Conservation (phyloP, 108 stramenopile species). For the Chaetoceros tenuissimus region DNA sequence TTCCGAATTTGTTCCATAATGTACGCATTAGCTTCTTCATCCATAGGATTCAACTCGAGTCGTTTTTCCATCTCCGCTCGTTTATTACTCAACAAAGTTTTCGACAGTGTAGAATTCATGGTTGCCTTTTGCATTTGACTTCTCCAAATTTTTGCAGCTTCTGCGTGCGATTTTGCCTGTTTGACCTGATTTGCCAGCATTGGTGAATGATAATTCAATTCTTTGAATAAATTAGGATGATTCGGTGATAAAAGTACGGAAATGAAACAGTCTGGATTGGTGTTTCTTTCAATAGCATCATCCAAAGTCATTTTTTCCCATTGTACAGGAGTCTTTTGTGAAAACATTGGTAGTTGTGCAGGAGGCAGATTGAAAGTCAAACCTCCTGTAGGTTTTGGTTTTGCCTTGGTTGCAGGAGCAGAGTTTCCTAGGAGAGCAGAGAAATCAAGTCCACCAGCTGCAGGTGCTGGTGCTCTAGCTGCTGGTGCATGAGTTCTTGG, state of each 20-base stretch:
- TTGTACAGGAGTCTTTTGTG: constrained; percentile 28
- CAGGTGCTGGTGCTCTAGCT: not conserved
- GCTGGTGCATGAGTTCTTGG: constrained; percentile 9
- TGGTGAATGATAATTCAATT: constrained; percentile 76
- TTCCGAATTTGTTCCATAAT: constrained; percentile 57
- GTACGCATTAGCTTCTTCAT: constrained; percentile 72
- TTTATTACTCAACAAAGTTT: constrained; percentile 30
- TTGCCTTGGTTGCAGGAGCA: constrained; percentile 1
- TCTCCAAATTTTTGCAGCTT: constrained; percentile 56
- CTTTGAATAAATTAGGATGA: constrained; percentile 65
- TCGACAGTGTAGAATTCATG: constrained; percentile 32
- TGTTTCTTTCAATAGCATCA: constrained; percentile 64
- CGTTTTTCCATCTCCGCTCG: constrained; percentile 37
- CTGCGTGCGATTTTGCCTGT: constrained; percentile 17
- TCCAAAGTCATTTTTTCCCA: constrained; percentile 76
- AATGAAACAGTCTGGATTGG: constrained; percentile 63
- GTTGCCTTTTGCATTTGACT: constrained; percentile 53
- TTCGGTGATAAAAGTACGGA: constrained; percentile 27
- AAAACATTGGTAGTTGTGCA: not conserved
- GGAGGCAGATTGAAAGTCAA: constrained; percentile 3
- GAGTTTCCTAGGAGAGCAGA: constrained; percentile 36
- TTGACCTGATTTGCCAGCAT: constrained; percentile 34
- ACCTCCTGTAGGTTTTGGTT: constrained; percentile 6
- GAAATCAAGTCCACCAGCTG: constrained; percentile 58
- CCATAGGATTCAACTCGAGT: constrained; percentile 62